Evolutionary conservation across 1,284 basidiomycete genomes (phyloP).

Genomic region (Clitocybe nebularis): DNA sequence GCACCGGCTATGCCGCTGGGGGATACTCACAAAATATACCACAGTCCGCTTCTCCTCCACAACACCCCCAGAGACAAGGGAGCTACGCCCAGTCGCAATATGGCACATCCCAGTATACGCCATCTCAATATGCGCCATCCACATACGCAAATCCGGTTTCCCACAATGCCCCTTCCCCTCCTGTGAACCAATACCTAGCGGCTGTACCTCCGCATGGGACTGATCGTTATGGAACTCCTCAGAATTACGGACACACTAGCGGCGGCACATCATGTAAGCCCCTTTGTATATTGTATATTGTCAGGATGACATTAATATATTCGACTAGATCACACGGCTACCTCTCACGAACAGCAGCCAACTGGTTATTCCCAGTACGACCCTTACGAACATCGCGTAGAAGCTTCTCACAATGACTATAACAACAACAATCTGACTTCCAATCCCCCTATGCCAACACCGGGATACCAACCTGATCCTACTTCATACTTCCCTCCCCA

Average conservation of each 20-base stretch:
- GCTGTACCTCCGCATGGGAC: conserved; percentile 20
- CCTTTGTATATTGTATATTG: background rate
- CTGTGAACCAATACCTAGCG: conserved; percentile 19
- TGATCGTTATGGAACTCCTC: conserved; percentile 28
- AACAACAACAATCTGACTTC: conserved; percentile 26
- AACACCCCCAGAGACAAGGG: conserved; percentile 34
- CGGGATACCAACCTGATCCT: conserved; percentile 17
- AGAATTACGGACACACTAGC: conserved; percentile 50
- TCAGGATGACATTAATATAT: conserved; percentile 9
- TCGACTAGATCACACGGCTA: conserved; percentile 47
- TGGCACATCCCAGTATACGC: conserved; percentile 35
- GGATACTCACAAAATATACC: conserved; percentile 28
- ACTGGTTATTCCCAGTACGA: conserved; percentile 48
- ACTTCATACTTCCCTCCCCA: conserved; percentile 27
- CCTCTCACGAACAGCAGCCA: conserved; percentile 46
- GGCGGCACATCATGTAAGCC: conserved; percentile 54
- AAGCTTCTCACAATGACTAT: conserved; percentile 30
- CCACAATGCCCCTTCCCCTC: conserved; percentile 19
- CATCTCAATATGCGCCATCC: conserved; percentile 41
- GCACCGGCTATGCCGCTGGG: conserved; percentile 18
- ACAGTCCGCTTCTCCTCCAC: conserved; percentile 1
- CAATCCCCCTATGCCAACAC: conserved; percentile 16
- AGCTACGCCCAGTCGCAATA: conserved; percentile 37
- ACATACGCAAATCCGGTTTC: conserved; percentile 28
- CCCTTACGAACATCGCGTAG: conserved; percentile 37